Percentiles rank a stretch among this genome's conserved stretches.
phyloP scores from a whole-genome alignment of 2,329 filamentous ascomycete genomes.

The Penicillium concentricum region DNA sequence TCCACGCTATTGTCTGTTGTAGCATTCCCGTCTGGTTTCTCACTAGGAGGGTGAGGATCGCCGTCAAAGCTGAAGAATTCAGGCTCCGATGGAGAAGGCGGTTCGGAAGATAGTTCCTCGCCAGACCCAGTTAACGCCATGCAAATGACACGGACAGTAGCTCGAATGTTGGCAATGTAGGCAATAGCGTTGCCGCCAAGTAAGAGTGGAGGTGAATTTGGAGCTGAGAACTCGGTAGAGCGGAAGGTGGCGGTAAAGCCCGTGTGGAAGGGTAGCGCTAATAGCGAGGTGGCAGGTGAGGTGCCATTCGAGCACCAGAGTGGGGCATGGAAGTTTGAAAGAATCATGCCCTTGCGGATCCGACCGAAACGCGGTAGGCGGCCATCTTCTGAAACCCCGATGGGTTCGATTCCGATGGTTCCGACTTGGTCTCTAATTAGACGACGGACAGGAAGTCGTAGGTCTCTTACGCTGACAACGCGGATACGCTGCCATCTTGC shows the following conservation, averaged over 20 bases:
- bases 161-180: conserved; percentile 83
- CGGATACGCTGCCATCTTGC: conserved; percentile 77
- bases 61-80: conserved; percentile 48
- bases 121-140: conserved; percentile 41
- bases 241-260: conserved; percentile 71
- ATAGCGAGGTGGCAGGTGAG: conserved; percentile 11
- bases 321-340: conserved; percentile 60
- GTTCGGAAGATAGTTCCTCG: conserved; percentile 28
- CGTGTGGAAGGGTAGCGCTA: conserved; percentile 51
- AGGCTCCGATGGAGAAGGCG: conserved; percentile 33
- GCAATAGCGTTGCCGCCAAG: conserved; percentile 61
- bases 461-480: conserved; percentile 82
- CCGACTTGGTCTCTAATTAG: conserved; percentile 82
- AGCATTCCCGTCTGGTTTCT: conserved; percentile 4
- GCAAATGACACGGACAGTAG: conserved; percentile 70
- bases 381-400: conserved; percentile 22
- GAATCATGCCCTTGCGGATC: conserved; percentile 77
- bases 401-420: conserved; percentile 71
- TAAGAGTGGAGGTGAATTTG: conserved; percentile 55
- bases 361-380: conserved; percentile 35
- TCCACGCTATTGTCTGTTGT: conserved; percentile 1
- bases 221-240: conserved; percentile 52
- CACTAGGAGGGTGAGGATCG: conserved; percentile 24
- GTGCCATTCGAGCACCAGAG: conserved; percentile 45
- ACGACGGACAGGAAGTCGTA: conserved; percentile 76